Percentiles rank a stretch among this genome's conserved stretches.
Evolutionary conservation across 495 filamentous ascomycete species (phyloP).

Genomic region (Xylaria scruposa): DNA sequence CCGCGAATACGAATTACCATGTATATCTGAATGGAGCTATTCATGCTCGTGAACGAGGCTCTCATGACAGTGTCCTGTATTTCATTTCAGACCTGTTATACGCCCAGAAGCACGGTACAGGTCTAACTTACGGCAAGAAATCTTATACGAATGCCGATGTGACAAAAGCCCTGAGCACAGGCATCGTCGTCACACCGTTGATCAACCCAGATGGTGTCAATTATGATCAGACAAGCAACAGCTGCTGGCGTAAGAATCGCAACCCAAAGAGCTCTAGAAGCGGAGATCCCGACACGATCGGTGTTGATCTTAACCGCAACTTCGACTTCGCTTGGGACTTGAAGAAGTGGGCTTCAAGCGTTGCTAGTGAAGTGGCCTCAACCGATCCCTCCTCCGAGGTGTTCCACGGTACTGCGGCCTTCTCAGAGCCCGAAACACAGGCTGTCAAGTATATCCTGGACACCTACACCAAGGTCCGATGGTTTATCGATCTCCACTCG

Average conservation of each 20-base stretch:
- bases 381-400: slow-evolving; percentile 38
- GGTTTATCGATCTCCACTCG: slow-evolving; percentile 55
- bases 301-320: slow-evolving; percentile 51
- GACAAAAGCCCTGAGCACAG: slow-evolving; percentile 41
- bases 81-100: slow-evolving; percentile 47
- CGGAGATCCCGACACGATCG: slow-evolving; percentile 30
- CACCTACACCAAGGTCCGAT: slow-evolving; percentile 46
- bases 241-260: slow-evolving; percentile 53
- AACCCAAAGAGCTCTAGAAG: slow-evolving; percentile 35
- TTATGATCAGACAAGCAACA: slow-evolving; percentile 43
- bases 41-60: slow-evolving; percentile 48
- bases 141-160: slow-evolving; percentile 49
- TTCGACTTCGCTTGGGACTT: slow-evolving; percentile 49
- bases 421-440: slow-evolving; percentile 48
- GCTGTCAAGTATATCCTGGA: slow-evolving; percentile 47
- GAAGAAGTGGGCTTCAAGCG: slow-evolving; percentile 40
- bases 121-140: slow-evolving; percentile 48
- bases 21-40: slow-evolving; percentile 44
- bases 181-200: slow-evolving; percentile 49
- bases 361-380: slow-evolving; percentile 34
- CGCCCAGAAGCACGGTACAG: slow-evolving; percentile 43
- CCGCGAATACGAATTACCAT: slow-evolving; percentile 34
- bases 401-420: slow-evolving; percentile 42
- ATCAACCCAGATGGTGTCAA: slow-evolving; percentile 51
- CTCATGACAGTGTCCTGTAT: slow-evolving; percentile 45